Percentiles rank a stretch among this genome's conserved stretches.
phyloP scores from a whole-genome alignment of 2,329 filamentous ascomycete species.

The Allantophomopsis lycopodina region DNA sequence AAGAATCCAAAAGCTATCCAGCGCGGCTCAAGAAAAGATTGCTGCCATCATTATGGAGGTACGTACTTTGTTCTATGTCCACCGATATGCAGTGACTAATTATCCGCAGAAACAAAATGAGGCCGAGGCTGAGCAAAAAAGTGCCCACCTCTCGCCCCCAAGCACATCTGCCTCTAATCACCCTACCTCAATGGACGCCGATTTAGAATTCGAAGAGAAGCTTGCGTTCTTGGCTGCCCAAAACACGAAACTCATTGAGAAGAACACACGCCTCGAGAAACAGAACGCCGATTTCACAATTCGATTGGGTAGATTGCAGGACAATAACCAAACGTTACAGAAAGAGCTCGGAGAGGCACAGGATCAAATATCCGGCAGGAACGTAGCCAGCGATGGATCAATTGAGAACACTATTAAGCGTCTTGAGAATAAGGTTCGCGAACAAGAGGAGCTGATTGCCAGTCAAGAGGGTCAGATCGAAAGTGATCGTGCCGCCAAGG shows the following conservation, averaged over 20 bases:
- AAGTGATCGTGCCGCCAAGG: slow-evolving; percentile 27
- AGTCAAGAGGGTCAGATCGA: slow-evolving; percentile 54
- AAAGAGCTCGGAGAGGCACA: slow-evolving; percentile 21
- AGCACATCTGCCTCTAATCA: slow-evolving; percentile 1
- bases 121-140: neutral
- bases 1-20: slow-evolving; percentile 27
- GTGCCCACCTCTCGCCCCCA: slow-evolving; percentile 1
- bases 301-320: slow-evolving; percentile 43
- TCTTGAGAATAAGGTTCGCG: slow-evolving; percentile 42
- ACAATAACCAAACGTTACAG: slow-evolving; percentile 41
- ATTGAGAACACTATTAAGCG: slow-evolving; percentile 36
- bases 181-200: slow-evolving; percentile 8
- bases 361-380: slow-evolving; percentile 29
- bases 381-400: slow-evolving; percentile 30
- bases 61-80: neutral
- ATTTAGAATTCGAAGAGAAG: slow-evolving; percentile 31
- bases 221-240: slow-evolving; percentile 19
- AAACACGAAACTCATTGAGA: slow-evolving; percentile 26
- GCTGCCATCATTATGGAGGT: slow-evolving; percentile 11
- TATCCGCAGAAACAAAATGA: slow-evolving; percentile 1
- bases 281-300: slow-evolving; percentile 43
- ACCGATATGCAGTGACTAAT: neutral
- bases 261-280: slow-evolving; percentile 41
- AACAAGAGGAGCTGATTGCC: slow-evolving; percentile 60
- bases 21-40: slow-evolving; percentile 25